phyloP scores from a whole-genome alignment of 768 basidiomycete genomes.

The Cyclocybe cylindracea region DNA sequence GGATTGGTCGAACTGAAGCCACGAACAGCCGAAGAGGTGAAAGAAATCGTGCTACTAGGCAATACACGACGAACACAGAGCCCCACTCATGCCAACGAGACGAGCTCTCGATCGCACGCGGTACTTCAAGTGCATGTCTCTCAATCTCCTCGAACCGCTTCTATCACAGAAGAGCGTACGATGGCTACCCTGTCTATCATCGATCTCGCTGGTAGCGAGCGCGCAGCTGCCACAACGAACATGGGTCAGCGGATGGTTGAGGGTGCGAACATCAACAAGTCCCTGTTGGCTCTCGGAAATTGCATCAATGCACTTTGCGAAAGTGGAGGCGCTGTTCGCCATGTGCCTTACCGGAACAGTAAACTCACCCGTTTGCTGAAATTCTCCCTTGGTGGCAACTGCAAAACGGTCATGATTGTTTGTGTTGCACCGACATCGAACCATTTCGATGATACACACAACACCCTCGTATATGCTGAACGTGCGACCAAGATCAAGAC shows the following conservation, averaged over 20 bases:
- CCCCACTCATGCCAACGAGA: conserved; percentile 94
- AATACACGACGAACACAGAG: conserved; percentile 90
- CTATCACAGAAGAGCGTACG: conserved; percentile 77
- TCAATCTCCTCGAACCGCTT: conserved; percentile 83
- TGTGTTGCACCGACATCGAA: conserved; percentile 93
- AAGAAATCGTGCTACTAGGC: conserved; percentile 87
- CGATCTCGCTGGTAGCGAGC: conserved; percentile 95
- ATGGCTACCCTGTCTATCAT: conserved; percentile 96
- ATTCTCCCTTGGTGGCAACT: conserved; percentile 97
- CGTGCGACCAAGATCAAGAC: conserved; percentile 99
- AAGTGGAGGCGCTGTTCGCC: conserved; percentile 83
- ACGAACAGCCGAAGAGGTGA: conserved; percentile 86
- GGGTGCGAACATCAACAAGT: conserved; percentile 99
- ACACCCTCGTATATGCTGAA: conserved; percentile 96
- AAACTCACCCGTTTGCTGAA: conserved; percentile 97
- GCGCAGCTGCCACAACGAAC: conserved; percentile 94
- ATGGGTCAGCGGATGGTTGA: conserved; percentile 99
- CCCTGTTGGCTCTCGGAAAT: conserved; percentile 93
- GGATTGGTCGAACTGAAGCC: conserved; percentile 84
- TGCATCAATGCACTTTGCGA: conserved; percentile 99
- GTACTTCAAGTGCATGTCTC: conserved; percentile 95
- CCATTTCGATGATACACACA: conserved; percentile 98
- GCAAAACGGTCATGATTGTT: conserved; percentile 99
- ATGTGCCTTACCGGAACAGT: conserved; percentile 96
- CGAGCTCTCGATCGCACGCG: conserved; percentile 95